Conservation (phyloP, 83 land plant species). For the Larix sibirica region DNA sequence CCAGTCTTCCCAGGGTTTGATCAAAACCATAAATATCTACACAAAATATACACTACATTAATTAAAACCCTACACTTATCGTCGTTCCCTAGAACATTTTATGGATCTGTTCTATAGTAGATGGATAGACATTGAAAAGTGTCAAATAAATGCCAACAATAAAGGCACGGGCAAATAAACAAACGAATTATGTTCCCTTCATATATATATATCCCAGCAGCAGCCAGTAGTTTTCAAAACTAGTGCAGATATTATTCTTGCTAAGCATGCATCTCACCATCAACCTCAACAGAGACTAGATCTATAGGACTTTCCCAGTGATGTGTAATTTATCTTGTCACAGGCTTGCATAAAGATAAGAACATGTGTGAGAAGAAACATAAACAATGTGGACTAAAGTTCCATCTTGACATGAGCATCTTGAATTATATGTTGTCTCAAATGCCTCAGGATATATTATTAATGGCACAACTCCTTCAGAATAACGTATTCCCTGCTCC, state of each 20-base stretch:
- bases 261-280: not conserved
- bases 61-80: too few relatives aligned
- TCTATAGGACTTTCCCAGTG: not conserved
- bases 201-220: not conserved
- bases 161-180: not conserved
- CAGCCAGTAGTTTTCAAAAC: not conserved
- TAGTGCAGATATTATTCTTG: not conserved
- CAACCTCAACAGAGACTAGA: not conserved
- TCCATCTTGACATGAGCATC: not conserved
- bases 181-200: not conserved
- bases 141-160: too few relatives aligned
- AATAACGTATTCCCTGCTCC: constrained; percentile 1
- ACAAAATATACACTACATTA: too few relatives aligned
- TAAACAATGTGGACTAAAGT: not conserved
- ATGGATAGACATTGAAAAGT: too few relatives aligned
- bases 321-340: not conserved
- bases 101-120: too few relatives aligned
- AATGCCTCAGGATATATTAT: not conserved
- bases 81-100: too few relatives aligned
- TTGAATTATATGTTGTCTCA: not conserved
- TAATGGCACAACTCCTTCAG: not conserved
- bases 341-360: not conserved
- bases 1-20: too few relatives aligned
- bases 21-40: too few relatives aligned
- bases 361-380: not conserved